Conservation (phyloP, 192 early-diverging fungal genomes). For the Coemansia erecta region DNA sequence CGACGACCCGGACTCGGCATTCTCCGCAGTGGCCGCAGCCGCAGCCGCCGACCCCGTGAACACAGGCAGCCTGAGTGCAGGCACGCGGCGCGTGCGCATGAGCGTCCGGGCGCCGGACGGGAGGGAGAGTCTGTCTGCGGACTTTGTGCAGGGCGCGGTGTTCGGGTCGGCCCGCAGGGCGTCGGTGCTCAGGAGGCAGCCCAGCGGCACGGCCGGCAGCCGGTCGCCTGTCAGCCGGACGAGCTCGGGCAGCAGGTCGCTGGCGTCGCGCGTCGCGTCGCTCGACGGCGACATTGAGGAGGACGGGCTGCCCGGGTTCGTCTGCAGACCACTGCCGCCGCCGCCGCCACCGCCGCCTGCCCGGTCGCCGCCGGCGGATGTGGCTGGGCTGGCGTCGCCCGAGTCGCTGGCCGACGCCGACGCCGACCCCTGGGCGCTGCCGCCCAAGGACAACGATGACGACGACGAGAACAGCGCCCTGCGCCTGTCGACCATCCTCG, state of each 20-base stretch:
- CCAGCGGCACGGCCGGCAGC: conserved; percentile 22
- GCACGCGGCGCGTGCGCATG: conserved; percentile 27
- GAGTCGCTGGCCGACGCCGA: conserved; percentile 16
- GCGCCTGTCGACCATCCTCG: conserved; percentile 43
- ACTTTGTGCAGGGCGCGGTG: conserved; percentile 51
- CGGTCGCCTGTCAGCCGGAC: conserved; percentile 18
- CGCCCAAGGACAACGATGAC: neutral
- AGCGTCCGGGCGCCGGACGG: conserved; percentile 40
- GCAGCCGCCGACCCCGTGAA: neutral
- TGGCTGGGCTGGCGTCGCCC: conserved; percentile 28
- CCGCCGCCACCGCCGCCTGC: conserved; percentile 15
- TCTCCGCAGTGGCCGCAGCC: neutral
- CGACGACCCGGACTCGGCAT: no score
- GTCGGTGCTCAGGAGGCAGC: conserved; percentile 41
- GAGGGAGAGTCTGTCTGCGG: conserved; percentile 46
- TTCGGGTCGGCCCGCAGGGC: conserved; percentile 49
- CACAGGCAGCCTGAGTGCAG: neutral
- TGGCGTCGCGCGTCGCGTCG: neutral
- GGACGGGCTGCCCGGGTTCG: conserved; percentile 31
- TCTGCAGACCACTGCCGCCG: conserved; percentile 36
- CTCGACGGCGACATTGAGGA: neutral
- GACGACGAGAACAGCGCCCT: neutral
- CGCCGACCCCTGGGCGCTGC: conserved; percentile 5
- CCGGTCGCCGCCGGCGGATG: neutral
- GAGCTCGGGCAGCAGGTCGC: conserved; percentile 1